Percentiles rank a stretch among this genome's conserved stretches.
Conservation (phyloP, 129 eudicot genomes). For the Pittosporum tobira region DNA sequence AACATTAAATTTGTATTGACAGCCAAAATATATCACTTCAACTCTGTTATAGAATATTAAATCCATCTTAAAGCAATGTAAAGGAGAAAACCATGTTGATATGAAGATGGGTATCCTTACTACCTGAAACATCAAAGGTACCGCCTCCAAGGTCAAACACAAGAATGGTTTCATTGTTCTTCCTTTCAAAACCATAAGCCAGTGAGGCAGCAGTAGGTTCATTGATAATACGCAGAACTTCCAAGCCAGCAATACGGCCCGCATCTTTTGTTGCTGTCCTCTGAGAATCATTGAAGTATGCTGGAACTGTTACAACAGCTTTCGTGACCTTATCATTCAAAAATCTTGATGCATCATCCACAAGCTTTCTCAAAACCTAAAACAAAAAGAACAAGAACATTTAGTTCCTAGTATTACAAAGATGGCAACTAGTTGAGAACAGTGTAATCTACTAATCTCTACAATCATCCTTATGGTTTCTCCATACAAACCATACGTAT, state of each 20-base stretch:
- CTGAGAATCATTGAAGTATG: constrained; percentile 94
- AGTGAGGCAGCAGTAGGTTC: constrained; percentile 97
- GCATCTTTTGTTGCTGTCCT: constrained; percentile 98
- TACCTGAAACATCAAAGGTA: constrained; percentile 98
- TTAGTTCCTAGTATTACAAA: background rate
- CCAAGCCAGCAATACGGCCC: constrained; percentile 92
- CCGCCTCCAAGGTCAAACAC: constrained; percentile 99
- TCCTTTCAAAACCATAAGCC: constrained; percentile 96
- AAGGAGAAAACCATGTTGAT: background rate
- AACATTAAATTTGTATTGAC: background rate
- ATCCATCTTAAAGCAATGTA: background rate
- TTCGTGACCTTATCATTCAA: constrained; percentile 81
- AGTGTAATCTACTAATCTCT: background rate
- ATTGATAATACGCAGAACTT: constrained; percentile 87
- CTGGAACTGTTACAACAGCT: constrained; percentile 98
- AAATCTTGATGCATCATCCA: constrained; percentile 92
- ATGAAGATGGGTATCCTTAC: background rate
- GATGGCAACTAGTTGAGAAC: background rate
- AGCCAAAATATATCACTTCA: background rate
- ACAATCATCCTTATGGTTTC: background rate
- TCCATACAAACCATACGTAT: background rate
- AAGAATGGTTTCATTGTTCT: constrained; percentile 80
- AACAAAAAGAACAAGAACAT: background rate
- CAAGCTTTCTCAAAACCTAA: constrained; percentile 94
- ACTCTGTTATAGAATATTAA: background rate